Evolutionary conservation across 768 basidiomycete species (phyloP), one percentile per base, ranked within the genome.

Genomic region (Leccinum ochraceum): DNA sequence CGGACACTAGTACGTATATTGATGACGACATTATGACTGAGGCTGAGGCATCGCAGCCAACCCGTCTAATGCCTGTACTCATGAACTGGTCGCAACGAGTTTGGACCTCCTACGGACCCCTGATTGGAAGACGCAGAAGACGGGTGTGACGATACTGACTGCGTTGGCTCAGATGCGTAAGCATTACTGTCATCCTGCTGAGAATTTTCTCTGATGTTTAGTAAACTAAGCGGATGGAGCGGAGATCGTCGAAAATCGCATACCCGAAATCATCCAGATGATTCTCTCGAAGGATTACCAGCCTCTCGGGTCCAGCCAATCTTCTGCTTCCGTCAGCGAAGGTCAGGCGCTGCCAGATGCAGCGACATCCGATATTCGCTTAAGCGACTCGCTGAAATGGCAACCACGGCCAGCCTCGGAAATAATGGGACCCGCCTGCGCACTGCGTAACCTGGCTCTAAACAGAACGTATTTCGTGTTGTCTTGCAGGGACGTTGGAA

Each of bases 341-440:
- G 2, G 37, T 17, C 37, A 6, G 39, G 39, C 39, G 39, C 13
- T 2, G 34, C 24, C 24, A 24, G 24, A 3, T 24, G 3, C 24
- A 24, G 24, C 24, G 24, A 24, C 24, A 24, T 24, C 24, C 24
- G 10, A 32, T 0, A 10, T 11, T 32, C 10, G 8, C 8, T 16
- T 37, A 2, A 6, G 37, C 9, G 37, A 17, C 16, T 39, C 16
- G 39, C 17, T 17, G 8, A 42, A 42, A 1, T 42, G 39, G 39
- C 37, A 3, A 42, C 39, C 39, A 52, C 39, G 16, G 37, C 56
- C 62, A 44, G 51, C 64, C 56, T 66, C 69, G 9, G 56, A 62
- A 62, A 67, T 70, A 63, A 11, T 70, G 59, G 69, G 69, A 32
- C 67, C 69, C 3, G 62, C 70, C 10, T 71, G 63, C 24, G 69